phyloP scores from a whole-genome alignment of 768 basidiomycete genomes.

The Suillus clintonianus region DNA sequence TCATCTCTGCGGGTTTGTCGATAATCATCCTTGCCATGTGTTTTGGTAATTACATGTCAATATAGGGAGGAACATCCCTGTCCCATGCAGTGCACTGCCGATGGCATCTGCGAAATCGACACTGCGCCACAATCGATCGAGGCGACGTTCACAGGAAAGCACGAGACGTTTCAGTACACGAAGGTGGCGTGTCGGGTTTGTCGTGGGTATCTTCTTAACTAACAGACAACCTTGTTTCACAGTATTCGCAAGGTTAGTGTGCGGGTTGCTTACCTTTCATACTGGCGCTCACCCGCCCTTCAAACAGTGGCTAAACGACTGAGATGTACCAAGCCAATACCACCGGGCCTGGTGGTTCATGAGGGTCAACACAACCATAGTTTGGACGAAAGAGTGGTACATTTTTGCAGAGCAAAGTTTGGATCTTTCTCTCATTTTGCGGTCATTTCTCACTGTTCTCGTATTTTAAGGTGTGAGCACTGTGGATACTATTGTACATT shows the following conservation, averaged over 20 bases:
- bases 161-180: slow-evolving; percentile 65
- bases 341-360: slow-evolving; percentile 43
- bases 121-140: slow-evolving; percentile 60
- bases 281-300: neutral
- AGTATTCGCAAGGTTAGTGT: slow-evolving; percentile 56
- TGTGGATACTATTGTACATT: slow-evolving; percentile 63
- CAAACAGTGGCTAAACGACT: slow-evolving; percentile 49
- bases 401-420: slow-evolving; percentile 55
- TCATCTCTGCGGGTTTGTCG: slow-evolving; percentile 65
- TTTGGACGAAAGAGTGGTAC: slow-evolving; percentile 44
- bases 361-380: slow-evolving; percentile 53
- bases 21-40: slow-evolving; percentile 7
- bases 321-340: slow-evolving; percentile 51
- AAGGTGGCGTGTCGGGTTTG: slow-evolving; percentile 41
- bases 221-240: neutral
- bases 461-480: slow-evolving; percentile 43
- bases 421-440: slow-evolving; percentile 2
- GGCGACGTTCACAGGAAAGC: slow-evolving; percentile 59
- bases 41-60: neutral
- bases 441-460: neutral
- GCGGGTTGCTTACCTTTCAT: neutral
- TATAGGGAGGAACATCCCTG: slow-evolving; percentile 56
- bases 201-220: neutral
- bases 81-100: slow-evolving; percentile 39
- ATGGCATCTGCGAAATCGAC: slow-evolving; percentile 60